Conservation (phyloP, 331 rosid species). For the Rosa hybrid region DNA sequence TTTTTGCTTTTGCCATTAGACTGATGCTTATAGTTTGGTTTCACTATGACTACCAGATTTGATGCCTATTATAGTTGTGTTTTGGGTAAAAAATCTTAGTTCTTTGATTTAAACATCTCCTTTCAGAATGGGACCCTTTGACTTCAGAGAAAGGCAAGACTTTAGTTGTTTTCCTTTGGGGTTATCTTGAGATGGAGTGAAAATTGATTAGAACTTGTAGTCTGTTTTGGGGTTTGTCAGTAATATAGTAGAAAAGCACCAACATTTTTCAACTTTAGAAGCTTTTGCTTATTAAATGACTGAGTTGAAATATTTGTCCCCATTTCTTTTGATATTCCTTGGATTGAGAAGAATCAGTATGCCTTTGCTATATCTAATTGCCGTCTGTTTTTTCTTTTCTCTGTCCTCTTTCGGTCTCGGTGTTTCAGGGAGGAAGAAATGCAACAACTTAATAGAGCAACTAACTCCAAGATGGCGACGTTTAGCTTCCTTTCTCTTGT, state of each 20-base stretch:
- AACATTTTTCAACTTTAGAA: background rate
- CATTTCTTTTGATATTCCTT: background rate
- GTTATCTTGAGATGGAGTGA: background rate
- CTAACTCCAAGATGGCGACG: slow-evolving; percentile 72
- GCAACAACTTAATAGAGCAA: slow-evolving; percentile 78
- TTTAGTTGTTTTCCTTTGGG: background rate
- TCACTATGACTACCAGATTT: background rate
- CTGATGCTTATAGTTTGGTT: background rate
- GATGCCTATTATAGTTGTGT: background rate
- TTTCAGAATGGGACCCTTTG: background rate
- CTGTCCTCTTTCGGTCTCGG: background rate
- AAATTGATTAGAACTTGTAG: background rate
- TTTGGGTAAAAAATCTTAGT: background rate
- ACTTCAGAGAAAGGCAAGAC: background rate
- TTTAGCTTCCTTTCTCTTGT: slow-evolving; percentile 72
- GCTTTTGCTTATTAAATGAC: background rate
- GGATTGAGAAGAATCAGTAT: background rate
- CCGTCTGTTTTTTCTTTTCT: background rate
- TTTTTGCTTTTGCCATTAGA: slow-evolving; percentile 11
- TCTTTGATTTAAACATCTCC: background rate
- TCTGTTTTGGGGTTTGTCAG: background rate
- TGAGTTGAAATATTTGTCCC: background rate
- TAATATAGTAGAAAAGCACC: background rate
- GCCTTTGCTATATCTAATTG: background rate
- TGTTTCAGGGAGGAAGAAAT: slow-evolving; percentile 79